Conservation (phyloP, 129 eudicot species). For the Scalesia atractyloides region DNA sequence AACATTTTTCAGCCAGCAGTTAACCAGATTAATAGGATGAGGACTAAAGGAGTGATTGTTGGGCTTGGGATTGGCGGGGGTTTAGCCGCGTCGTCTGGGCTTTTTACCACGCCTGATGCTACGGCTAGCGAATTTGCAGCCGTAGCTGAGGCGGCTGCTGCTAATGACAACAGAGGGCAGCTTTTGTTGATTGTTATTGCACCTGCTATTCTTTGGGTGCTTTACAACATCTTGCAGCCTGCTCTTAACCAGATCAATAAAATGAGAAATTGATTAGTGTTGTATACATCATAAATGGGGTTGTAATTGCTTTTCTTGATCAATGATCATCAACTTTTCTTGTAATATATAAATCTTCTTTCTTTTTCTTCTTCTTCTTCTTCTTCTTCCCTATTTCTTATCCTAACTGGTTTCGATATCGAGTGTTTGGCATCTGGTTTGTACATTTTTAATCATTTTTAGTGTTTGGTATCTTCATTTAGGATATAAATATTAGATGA, state of each 20-base stretch:
- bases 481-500: background rate
- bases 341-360: background rate
- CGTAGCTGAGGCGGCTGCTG: slow-evolving; percentile 45
- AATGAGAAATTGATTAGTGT: slow-evolving; percentile 56
- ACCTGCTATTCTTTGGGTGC: slow-evolving; percentile 87
- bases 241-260: slow-evolving; percentile 91
- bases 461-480: background rate
- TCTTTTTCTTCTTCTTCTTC: background rate
- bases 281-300: background rate
- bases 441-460: background rate
- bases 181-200: slow-evolving; percentile 75
- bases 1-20: slow-evolving; percentile 83
- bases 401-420: background rate
- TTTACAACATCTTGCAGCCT: slow-evolving; percentile 89
- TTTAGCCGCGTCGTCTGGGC: slow-evolving; percentile 53
- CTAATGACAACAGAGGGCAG: slow-evolving; percentile 66
- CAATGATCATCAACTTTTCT: background rate
- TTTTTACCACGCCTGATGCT: slow-evolving; percentile 53
- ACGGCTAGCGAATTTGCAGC: slow-evolving; percentile 48
- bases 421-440: background rate
- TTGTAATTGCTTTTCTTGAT: slow-evolving; percentile 33
- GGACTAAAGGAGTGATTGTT: slow-evolving; percentile 56
- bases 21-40: slow-evolving; percentile 79
- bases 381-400: too few relatives aligned
- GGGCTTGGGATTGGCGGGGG: slow-evolving; percentile 84